These are phyloP conservation scores for Aspergillus neoniger DNA, from an alignment of 2,329 filamentous ascomycete species.

Conservation along the genomic window DNA sequence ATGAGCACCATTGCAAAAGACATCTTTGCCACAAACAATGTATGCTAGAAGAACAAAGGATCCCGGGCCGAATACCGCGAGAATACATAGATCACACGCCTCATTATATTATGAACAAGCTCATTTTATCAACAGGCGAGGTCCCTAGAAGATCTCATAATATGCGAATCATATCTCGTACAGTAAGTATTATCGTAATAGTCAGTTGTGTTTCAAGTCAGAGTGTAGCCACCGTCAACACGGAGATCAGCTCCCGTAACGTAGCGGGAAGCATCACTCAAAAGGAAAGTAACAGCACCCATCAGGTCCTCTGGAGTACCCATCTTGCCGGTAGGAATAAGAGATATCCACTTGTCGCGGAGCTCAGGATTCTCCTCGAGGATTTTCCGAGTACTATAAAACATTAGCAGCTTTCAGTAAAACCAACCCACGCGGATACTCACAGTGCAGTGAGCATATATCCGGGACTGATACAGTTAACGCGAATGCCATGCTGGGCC, in stretches of 20 bases:
- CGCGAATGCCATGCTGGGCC: conserved; percentile 82
- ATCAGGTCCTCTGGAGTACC: conserved; percentile 87
- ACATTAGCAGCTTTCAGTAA: conserved; percentile 7
- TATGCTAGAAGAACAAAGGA: no score
- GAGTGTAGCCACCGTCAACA: conserved; percentile 87
- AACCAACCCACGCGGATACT: conserved; percentile 40
- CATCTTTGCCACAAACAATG: no score
- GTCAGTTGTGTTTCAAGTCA: conserved; percentile 56
- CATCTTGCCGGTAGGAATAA: conserved; percentile 94
- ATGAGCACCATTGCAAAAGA: no score
- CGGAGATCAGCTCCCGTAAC: conserved; percentile 75
- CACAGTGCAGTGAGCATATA: conserved; percentile 96
- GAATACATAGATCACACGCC: conserved; percentile 4
- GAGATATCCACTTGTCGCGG: conserved; percentile 83
- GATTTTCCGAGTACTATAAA: conserved; percentile 80
- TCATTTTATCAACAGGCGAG: conserved; percentile 15
- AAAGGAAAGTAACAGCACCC: conserved; percentile 85
- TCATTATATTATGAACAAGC: neutral
- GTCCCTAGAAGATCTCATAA: conserved; percentile 6
- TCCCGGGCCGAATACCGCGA: no score
- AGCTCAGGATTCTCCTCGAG: conserved; percentile 90
- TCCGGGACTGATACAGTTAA: conserved; percentile 92
- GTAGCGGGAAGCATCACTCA: conserved; percentile 76
- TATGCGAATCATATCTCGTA: conserved; percentile 13
- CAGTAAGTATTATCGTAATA: neutral